Base-by-base conservation (phyloP, 371 early-diverging fungal species). In the Mucor saturninus region DNA sequence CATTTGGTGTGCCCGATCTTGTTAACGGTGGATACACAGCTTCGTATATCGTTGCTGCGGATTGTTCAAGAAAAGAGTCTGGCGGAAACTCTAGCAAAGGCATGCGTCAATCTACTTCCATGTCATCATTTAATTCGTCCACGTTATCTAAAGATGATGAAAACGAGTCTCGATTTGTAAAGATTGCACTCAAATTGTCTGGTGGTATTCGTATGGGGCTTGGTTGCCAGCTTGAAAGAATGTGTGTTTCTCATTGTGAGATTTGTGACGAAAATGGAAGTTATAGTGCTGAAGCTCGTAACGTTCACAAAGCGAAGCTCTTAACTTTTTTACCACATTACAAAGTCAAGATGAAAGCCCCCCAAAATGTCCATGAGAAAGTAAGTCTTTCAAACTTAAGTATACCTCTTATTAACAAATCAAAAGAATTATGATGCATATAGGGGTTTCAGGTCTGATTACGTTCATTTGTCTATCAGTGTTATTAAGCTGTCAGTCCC, bases 371-470 rank as follows among this genome's bases (percentile, higher is more conserved):
- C 14, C 57, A 62, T 58, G 54, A 57, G 53, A 54, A 56, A 29
- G 67, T 67, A 54, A 52, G 45, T 26, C 8, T 21, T 46, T 46
- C 11, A 10, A 42, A 42, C 4, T 8, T 43, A n/a, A 21, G n/a
- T 46, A n/a, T 46, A 46, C 21, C 8, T 9, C 37, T 37, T 40
- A 29, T 38, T 64, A 30, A 51, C 38, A 37, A 45, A 56, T 49
- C 11, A 56, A 35, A 35, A 74, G 72, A 74, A 61, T 64, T 66
- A 81, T 45, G 89, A 89, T 70, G 80, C 88, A 2, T 87, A 76
- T 68, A 64, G 56, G 15, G 90, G 90, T 9, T 91, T 89, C 66
- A 77, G 89, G 56, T 83, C 87, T 0, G 70, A 76, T 45, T 72
- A 56, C 58, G 84, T 89, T 39, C 82, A 88, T 59, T 65, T 89